Base-by-base conservation (phyloP, 768 basidiomycete species). In the Mycena vulgaris region DNA sequence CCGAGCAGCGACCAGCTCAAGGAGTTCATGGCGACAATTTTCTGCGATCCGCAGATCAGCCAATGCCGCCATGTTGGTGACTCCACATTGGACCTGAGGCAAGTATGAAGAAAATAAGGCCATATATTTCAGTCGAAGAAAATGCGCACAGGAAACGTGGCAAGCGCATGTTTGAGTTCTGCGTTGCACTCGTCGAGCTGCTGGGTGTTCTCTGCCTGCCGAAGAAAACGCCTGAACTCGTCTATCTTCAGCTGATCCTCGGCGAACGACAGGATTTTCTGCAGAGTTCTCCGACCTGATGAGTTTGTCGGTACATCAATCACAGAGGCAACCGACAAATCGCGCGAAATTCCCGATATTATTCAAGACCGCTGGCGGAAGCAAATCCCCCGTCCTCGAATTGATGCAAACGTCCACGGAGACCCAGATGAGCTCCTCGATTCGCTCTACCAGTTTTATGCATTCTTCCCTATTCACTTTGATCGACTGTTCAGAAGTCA, bases 251-350 rank as follows among this genome's bases (percentile, higher is more conserved):
- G 3, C 40, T 45, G 39, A 25, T 14, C 39, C 11, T 47, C 40
- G 8, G 30, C 25, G 19, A 16, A 42, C 10, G 58, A 27, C 5
- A 2, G 40, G 14, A 60, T 42, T n/a, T 60, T 60, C 40, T 45
- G 58, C 25, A 60, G 58, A 10, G 40, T 45, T 45, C 58, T 60
- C n/a, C n/a, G n/a, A n/a, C n/a, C n/a, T n/a, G n/a, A n/a, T n/a
- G n/a, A n/a, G n/a, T n/a, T n/a, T n/a, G n/a, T n/a, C n/a, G n/a
- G n/a, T n/a, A n/a, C n/a, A n/a, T n/a, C n/a, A 21, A 5, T 30
- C 13, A 17, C 27, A 28, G 51, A 9, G 19, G 33, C 19, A 23
- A 14, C 2, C 16, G 6, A 45, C 57, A 14, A 28, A 59, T 39
- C n/a, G 39, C 9, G 57, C 37, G 21, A 59, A 59, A 16, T 59